Base-by-base conservation (phyloP, 2,329 filamentous ascomycete genomes). In the Ilyonectria mors-panacis region DNA sequence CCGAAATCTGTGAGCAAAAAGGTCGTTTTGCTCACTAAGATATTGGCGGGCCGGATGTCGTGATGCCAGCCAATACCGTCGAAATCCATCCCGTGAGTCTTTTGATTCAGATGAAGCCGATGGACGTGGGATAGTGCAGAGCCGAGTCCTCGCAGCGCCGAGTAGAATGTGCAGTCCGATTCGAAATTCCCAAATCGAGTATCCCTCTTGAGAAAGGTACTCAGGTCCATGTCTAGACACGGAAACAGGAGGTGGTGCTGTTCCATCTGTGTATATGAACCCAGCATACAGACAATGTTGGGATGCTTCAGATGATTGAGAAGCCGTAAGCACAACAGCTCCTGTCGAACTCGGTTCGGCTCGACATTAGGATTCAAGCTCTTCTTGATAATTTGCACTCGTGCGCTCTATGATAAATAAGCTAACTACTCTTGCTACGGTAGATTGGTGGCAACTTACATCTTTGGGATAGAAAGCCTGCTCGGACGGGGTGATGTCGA, bases 301-400 rank as follows among this genome's bases (percentile, higher is more conserved):
- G 54, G 54, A 39, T 57, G 54, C n/a, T 30, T 42, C 15, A 57
- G 54, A 17, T 57, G 54, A 23, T 57, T 57, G 13, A 57, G 54
- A 30, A 57, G 54, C 35, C 54, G 19, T 6, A 57, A 30, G 30
- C 39, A 57, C n/a, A 30, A 44, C 13, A 37, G 33, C 30, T 57
- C 54, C 39, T 42, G 39, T n/a, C n/a, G 39, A 8, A 42, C 15
- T 17, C 39, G 39, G 39, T 17, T 42, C 6, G 17, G 17, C 39
- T 15, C 17, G 15, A 42, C 39, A n/a, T 17, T 42, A 8, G 39
- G n/a, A 8, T 42, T 42, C 8, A 42, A n/a, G 15, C 15, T 42
- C 39, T 42, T 42, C 39, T 42, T 42, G 39, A 42, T 42, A n/a
- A 42, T 17, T n/a, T 19, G 39, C 3, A 42, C 39, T n/a, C n/a